Evolutionary conservation across 768 basidiomycete species (phyloP).

Genomic region (Amanita exitialis): DNA sequence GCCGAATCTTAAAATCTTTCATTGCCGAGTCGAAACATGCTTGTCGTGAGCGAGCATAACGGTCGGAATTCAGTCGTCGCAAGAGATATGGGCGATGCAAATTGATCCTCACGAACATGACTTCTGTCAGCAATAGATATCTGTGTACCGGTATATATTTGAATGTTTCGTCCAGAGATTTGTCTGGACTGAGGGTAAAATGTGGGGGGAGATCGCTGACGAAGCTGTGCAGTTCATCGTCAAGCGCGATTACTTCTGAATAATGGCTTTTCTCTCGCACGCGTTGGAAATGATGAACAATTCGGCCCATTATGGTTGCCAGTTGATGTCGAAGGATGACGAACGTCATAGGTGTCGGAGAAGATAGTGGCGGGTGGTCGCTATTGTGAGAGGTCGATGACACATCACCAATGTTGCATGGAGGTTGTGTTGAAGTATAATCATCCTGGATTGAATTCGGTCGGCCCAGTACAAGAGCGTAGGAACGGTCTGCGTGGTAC

Average conservation of each 20-base stretch:
- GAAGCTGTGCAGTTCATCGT: conserved; percentile 76
- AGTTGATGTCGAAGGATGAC: conserved; percentile 79
- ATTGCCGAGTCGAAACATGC: conserved; percentile 91
- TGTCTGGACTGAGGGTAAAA: conserved; percentile 69
- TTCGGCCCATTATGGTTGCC: conserved; percentile 77
- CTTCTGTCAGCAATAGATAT: conserved; percentile 83
- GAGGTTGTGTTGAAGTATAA: conserved; percentile 75
- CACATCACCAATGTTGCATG: conserved; percentile 64
- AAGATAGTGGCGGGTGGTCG: conserved; percentile 48
- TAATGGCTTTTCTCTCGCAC: conserved; percentile 72
- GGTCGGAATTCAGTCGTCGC: conserved; percentile 67
- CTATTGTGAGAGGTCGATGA: conserved; percentile 31
- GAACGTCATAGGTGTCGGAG: conserved; percentile 80
- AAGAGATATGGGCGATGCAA: conserved; percentile 85
- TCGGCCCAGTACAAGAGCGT: conserved; percentile 83
- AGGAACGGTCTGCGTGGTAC: conserved; percentile 90
- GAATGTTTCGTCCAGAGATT: conserved; percentile 55
- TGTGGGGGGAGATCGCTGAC: conserved; percentile 70
- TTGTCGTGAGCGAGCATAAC: conserved; percentile 68
- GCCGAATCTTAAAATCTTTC: conserved; percentile 75
- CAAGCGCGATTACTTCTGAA: conserved; percentile 69
- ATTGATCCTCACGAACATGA: conserved; percentile 77
- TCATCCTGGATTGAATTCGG: conserved; percentile 86
- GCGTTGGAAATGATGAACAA: conserved; percentile 91
- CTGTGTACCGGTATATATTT: conserved; percentile 73